These are phyloP conservation scores for Paecilomyces formosus DNA, from an alignment of 2,329 filamentous ascomycete genomes.

Conservation along the genomic window DNA sequence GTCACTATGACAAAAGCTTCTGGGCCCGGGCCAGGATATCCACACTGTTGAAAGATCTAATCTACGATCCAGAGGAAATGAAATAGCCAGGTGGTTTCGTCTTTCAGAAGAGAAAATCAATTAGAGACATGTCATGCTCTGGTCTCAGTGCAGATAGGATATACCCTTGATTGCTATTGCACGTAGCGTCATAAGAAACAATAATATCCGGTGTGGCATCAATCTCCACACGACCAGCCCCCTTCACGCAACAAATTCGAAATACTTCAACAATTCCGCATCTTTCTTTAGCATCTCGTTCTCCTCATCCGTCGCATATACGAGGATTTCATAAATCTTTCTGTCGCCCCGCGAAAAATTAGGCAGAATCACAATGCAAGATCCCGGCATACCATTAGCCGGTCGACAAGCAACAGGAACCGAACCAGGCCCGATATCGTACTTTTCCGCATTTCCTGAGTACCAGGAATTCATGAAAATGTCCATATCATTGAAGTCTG, in stretches of 20 bases:
- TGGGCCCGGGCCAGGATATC: no score
- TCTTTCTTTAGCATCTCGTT: neutral
- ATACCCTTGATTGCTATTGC: neutral
- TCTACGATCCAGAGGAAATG: no score
- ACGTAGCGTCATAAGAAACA: neutral
- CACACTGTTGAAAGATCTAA: no score
- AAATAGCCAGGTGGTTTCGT: no score
- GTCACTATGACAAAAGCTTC: no score
- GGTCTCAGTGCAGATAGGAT: no score
- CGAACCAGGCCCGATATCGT: constrained; percentile 11
- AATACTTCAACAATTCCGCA: neutral
- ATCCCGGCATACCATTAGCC: neutral
- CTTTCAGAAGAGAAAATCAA: no score
- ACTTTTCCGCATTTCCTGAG: constrained; percentile 11
- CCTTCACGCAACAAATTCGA: neutral
- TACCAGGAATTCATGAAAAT: constrained; percentile 17
- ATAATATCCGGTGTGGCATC: neutral
- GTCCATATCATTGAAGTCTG: constrained; percentile 14
- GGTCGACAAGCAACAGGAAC: neutral
- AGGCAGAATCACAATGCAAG: neutral
- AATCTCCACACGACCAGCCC: neutral
- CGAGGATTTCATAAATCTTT: neutral
- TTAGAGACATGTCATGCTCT: no score
- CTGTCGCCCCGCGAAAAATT: neutral
- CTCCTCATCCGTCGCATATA: neutral